Evolutionary conservation across 2,329 filamentous ascomycete genomes (phyloP).

Genomic region (Calonectria pteridis): DNA sequence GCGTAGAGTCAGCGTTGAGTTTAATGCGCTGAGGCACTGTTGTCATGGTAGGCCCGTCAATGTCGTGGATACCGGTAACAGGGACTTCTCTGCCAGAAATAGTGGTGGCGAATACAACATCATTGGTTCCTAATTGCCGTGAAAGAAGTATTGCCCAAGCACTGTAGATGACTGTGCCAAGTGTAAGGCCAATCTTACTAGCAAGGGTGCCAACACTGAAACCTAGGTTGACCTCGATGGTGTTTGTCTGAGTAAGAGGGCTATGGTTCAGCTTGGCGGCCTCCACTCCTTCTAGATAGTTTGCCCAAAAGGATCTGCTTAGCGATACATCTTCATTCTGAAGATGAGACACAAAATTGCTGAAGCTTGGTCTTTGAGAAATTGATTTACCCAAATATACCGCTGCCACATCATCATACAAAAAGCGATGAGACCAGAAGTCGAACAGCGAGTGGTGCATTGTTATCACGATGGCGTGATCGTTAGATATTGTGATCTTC

Average conservation of each 20-base stretch:
- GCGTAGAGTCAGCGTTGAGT: slow-evolving; percentile 22
- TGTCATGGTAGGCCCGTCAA: slow-evolving; percentile 29
- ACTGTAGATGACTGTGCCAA: slow-evolving; percentile 31
- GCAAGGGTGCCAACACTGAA: background rate
- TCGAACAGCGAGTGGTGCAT: slow-evolving; percentile 51
- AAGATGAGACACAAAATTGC: slow-evolving; percentile 11
- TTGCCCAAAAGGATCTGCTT: slow-evolving; percentile 18
- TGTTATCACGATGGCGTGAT: slow-evolving; percentile 40
- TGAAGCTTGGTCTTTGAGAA: background rate
- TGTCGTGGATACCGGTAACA: slow-evolving; percentile 24
- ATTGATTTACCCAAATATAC: background rate
- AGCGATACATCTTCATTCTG: background rate
- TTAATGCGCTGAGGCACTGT: slow-evolving; percentile 40
- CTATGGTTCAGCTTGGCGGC: slow-evolving; percentile 17
- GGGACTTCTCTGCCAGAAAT: slow-evolving; percentile 33
- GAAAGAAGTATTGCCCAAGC: slow-evolving; percentile 33
- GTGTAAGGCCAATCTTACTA: background rate
- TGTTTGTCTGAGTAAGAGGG: background rate
- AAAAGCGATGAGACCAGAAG: slow-evolving; percentile 48
- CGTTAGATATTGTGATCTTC: background rate
- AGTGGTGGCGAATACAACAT: slow-evolving; percentile 32
- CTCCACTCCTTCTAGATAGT: slow-evolving; percentile 6
- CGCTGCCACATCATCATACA: slow-evolving; percentile 42
- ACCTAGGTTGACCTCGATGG: slow-evolving; percentile 10
- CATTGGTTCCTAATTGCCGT: slow-evolving; percentile 6